A percentile compares a stretch with the other conserved stretches of the same genome.
These are phyloP conservation scores for Xylaria sp. DNA, from an alignment of 495 filamentous ascomycete genomes.

Conservation along the genomic window DNA sequence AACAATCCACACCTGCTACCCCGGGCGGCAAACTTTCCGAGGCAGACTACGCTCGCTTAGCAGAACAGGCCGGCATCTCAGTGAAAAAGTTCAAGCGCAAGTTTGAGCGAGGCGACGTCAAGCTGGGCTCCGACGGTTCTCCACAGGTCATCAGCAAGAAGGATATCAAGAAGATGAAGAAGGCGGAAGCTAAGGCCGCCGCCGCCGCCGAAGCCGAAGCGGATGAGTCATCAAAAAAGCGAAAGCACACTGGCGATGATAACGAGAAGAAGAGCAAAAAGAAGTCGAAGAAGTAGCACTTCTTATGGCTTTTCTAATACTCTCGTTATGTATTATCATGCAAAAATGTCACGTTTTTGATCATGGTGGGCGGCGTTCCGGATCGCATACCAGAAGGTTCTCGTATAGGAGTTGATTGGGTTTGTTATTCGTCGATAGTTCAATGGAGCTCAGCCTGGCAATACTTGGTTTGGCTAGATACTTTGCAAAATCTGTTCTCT, in stretches of 20 bases:
- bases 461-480: slow-evolving; percentile 15
- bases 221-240: slow-evolving; percentile 36
- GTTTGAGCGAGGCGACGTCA: slow-evolving; percentile 71
- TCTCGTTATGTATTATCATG: slow-evolving; percentile 41
- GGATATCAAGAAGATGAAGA: slow-evolving; percentile 77
- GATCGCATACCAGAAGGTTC: slow-evolving; percentile 43
- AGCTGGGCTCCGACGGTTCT: slow-evolving; percentile 63
- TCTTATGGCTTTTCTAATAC: slow-evolving; percentile 34
- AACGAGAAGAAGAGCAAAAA: slow-evolving; percentile 56
- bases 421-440: slow-evolving; percentile 28
- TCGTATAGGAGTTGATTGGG: slow-evolving; percentile 41
- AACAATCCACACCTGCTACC: slow-evolving; percentile 50
- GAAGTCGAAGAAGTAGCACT: slow-evolving; percentile 52
- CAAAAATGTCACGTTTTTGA: slow-evolving; percentile 38
- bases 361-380: slow-evolving; percentile 42
- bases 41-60: slow-evolving; percentile 61
- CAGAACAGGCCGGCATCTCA: slow-evolving; percentile 67
- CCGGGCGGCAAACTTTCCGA: slow-evolving; percentile 40
- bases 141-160: slow-evolving; percentile 74
- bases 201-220: slow-evolving; percentile 29
- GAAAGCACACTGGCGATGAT: slow-evolving; percentile 41
- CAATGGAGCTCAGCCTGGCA: slow-evolving; percentile 20
- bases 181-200: slow-evolving; percentile 62
- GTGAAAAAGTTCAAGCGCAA: slow-evolving; percentile 76
- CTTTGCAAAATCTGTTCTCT: slow-evolving; percentile 3